phyloP scores from a whole-genome alignment of 2,329 filamentous ascomycete genomes.

The Grosmannia serpens region DNA sequence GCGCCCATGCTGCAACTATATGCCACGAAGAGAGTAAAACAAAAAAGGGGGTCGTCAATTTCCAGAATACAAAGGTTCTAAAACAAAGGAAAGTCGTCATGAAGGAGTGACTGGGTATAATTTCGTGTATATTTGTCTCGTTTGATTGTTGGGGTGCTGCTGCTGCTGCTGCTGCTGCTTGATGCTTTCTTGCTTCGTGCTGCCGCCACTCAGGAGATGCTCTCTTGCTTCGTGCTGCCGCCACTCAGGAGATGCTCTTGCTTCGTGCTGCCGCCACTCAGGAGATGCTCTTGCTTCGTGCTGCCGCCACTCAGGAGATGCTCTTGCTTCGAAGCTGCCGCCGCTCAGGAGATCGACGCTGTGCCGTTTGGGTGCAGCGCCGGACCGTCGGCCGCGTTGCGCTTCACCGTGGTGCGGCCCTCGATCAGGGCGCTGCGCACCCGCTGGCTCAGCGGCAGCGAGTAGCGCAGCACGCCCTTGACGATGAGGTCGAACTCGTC shows the following conservation, averaged over 20 bases:
- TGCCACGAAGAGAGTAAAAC: neutral
- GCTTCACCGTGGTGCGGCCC: constrained; percentile 47
- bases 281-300: no score
- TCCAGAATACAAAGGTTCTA: constrained; percentile 3
- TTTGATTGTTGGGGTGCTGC: neutral
- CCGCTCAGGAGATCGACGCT: constrained; percentile 7
- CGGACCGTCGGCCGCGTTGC: constrained; percentile 49
- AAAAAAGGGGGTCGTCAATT: neutral
- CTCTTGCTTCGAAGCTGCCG: no score
- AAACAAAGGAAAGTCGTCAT: constrained; percentile 7
- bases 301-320: no score
- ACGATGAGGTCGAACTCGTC: constrained; percentile 92
- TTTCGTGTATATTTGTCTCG: neutral
- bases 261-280: no score
- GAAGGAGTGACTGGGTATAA: constrained; percentile 7
- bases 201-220: no score
- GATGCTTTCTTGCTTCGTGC: neutral
- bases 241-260: no score
- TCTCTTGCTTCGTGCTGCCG: no score
- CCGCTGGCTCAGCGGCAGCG: constrained; percentile 48
- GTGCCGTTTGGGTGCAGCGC: constrained; percentile 26
- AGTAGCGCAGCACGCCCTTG: constrained; percentile 81
- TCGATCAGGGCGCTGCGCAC: constrained; percentile 49
- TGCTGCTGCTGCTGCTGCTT: neutral
- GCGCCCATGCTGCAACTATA: neutral